Evolutionary conservation across 2,329 filamentous ascomycete genomes (phyloP).

Genomic region (Plectosphaerella cucumerina): DNA sequence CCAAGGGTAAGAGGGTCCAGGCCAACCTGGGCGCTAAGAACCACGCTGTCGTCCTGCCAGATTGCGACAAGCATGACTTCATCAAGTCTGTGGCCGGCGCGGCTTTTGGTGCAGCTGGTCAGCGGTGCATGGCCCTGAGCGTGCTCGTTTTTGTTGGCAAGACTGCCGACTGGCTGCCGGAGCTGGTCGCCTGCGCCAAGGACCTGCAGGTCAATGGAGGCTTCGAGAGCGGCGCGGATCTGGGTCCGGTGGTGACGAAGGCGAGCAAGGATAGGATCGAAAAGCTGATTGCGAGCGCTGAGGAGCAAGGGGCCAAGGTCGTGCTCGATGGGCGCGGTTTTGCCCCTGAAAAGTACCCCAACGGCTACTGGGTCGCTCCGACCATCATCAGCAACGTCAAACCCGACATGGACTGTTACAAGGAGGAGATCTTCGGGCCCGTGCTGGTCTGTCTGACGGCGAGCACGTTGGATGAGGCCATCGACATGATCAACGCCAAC

Average conservation of each 20-base stretch:
- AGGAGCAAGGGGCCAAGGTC: constrained; percentile 14
- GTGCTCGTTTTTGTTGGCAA: constrained; percentile 62
- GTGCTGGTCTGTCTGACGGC: constrained; percentile 27
- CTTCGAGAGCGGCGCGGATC: constrained; percentile 41
- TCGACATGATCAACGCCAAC: constrained; percentile 26
- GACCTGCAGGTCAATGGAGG: constrained; percentile 30
- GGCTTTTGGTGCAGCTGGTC: constrained; percentile 65
- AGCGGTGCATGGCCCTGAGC: constrained; percentile 67
- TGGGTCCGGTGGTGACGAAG: constrained; percentile 31
- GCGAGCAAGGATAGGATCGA: constrained; percentile 11
- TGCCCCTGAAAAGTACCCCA: constrained; percentile 12
- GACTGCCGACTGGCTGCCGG: constrained; percentile 60
- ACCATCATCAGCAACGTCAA: constrained; percentile 28
- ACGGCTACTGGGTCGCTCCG: constrained; percentile 17
- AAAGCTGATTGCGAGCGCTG: constrained; percentile 15
- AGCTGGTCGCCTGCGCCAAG: constrained; percentile 60
- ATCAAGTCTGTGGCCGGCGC: constrained; percentile 63
- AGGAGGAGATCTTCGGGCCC: constrained; percentile 29
- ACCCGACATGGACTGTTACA: constrained; percentile 29
- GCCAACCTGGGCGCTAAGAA: constrained; percentile 66
- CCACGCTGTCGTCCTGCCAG: constrained; percentile 62
- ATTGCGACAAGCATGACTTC: constrained; percentile 66
- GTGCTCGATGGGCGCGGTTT: constrained; percentile 15
- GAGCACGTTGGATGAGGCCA: constrained; percentile 27
- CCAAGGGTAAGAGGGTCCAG: constrained; percentile 66